Base-by-base conservation (phyloP, 2,329 filamentous ascomycete species). In the Diaporthe vexans region DNA sequence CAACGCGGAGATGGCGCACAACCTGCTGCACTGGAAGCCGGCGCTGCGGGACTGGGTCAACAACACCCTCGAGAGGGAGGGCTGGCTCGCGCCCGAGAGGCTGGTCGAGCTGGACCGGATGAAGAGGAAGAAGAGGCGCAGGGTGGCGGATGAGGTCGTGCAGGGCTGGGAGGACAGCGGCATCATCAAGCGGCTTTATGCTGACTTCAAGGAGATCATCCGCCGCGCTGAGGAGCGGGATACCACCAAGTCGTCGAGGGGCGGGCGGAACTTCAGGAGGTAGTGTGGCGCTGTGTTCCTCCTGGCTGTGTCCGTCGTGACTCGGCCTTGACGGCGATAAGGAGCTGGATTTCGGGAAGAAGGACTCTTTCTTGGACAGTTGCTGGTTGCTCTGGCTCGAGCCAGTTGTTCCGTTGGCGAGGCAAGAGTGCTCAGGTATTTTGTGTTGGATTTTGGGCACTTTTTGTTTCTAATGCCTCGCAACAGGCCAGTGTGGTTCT, bases 1-100 rank as follows among this genome's bases (percentile, higher is more conserved):
- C 75, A 86, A 88, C 63, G 93, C 94, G 0, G 86, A 91, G 76
- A 92, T 92, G 52, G 92, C 93, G 0, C 94, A 96, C 79, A 88
- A 88, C 0, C 86, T 96, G 4, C 88, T 91, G 6, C 94, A 97
- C 82, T 95, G 94, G 94, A 92, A 92, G 73, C 90, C 89, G 75
- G 89, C 91, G 59, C 89, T 96, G n/a, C 92, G 94, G 79, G 88
- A 92, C 76, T 94, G 90, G 88, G 91, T 95, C 0, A 86, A 93
- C 33, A 86, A 88, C 37, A 90, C 89, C 71, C 88, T 97, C 0
- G 82, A 86, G 33, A 81, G 81, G 1, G 86, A 91, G 74, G 91
- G 90, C 0, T 88, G 92, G 76, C 86, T 93, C 76, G 85, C 84
- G 0, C 83, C 90, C 0, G 83, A 88, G 15, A 88, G 91, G 78